Evolutionary conservation across 1,284 basidiomycete species (phyloP), one percentile per base, ranked within the genome.

Genomic region (Golubevia sp.): DNA sequence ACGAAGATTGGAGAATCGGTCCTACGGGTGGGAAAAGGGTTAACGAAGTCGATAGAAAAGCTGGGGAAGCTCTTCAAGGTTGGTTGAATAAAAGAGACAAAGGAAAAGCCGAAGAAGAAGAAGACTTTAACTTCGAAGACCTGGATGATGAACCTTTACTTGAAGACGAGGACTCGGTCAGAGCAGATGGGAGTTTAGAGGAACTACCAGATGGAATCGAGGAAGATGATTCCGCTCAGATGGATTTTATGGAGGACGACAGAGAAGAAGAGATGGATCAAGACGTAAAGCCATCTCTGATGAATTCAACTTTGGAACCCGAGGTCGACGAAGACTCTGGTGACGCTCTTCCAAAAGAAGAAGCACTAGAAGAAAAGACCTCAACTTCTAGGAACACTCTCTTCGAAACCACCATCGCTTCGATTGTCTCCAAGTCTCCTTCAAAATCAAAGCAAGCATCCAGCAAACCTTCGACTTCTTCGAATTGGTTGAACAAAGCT

Each of bases 31-130:
- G 38, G 18, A 26, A 18, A 34, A 63, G 60, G 30, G 51, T 50
- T 50, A 60, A 26, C 34, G 23, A 67, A 20, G 70, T 62, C n/a
- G 34, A 57, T 2, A 56, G 63, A 26, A 62, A 55, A 13, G 30
- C 57, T 8, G 67, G 68, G 15, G 59, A 49, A 21, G 63, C 68
- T 1, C 70, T 67, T 55, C 63, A 62, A 49, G 70, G 66, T 1
- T 73, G 70, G 70, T 64, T 73, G 56, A 58, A 56, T 3, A 66
- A 64, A 54, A 70, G 67, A 57, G 58, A 59, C 15, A 66, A 67
- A 27, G 5, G 23, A 7, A 69, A 67, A 59, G 53, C 59, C 24
- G 66, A 74, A 24, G 72, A 74, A 5, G 57, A 26, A 21, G 59
- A 65, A 26, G 66, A 60, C 0, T 65, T 64, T 13, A 56, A 30